Evolutionary conservation across 352 stramenopile genomes (phyloP).

Genomic region (Phytopythium chamaehyphon): DNA sequence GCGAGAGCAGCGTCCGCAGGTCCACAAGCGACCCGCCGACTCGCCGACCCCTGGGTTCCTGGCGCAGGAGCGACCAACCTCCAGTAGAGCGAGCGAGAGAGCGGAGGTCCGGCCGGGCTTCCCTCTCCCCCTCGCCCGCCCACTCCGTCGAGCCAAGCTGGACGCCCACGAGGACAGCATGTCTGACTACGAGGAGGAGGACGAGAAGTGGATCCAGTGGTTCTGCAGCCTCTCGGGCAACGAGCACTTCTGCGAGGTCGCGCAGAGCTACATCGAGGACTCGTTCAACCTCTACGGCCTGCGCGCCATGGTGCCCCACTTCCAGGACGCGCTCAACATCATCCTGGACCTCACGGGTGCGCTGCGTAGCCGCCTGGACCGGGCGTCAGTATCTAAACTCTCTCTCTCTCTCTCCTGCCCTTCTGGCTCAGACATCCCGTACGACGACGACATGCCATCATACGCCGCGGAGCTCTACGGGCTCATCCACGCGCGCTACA

Average conservation of each 20-base stretch:
- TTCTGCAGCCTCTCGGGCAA: conserved; percentile 91
- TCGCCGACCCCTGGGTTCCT: no score
- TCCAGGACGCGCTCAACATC: conserved; percentile 90
- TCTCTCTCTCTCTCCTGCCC: neutral
- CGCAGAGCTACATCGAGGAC: conserved; percentile 92
- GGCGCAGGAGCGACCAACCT: neutral
- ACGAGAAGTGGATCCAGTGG: conserved; percentile 93
- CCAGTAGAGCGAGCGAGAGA: conserved; percentile 2
- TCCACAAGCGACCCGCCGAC: no score
- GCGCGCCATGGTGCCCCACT: conserved; percentile 86
- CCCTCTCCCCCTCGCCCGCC: conserved; percentile 1
- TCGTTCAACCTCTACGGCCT: conserved; percentile 93
- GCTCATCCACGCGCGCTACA: conserved; percentile 88
- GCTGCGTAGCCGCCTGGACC: conserved; percentile 2
- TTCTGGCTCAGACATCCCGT: conserved; percentile 70
- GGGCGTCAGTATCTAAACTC: neutral
- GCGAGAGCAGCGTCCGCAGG: no score
- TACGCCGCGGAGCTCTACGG: conserved; percentile 89
- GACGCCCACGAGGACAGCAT: conserved; percentile 35
- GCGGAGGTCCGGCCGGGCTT: neutral
- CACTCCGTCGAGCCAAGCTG: conserved; percentile 2
- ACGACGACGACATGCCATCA: conserved; percentile 83
- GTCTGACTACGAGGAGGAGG: conserved; percentile 89
- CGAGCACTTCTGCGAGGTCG: conserved; percentile 91
- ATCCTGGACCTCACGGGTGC: conserved; percentile 88